phyloP scores from a whole-genome alignment of 169 alveolate species.

The Eimeria sp. region DNA sequence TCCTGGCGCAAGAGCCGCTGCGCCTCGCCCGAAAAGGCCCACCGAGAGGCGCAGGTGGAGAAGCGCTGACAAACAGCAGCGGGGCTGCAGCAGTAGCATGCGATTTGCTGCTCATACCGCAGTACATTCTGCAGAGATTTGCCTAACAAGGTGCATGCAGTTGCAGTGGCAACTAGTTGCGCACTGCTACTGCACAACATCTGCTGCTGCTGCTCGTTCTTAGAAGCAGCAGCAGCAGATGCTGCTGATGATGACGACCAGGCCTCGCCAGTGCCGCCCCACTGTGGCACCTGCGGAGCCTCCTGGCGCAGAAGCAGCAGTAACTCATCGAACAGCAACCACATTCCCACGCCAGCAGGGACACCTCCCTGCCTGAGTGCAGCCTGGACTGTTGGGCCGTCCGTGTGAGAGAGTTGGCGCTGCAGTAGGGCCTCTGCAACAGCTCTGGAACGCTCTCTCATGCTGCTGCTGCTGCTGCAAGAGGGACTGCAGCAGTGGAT shows the following conservation, averaged over 20 bases:
- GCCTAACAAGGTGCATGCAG: conserved; percentile 22
- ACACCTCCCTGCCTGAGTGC: conserved; percentile 39
- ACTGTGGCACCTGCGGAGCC: not conserved
- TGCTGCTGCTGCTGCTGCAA: conserved; percentile 52
- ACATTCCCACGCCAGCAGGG: conserved; percentile 58
- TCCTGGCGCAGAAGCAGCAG: conserved; percentile 53
- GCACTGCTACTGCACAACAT: conserved; percentile 18
- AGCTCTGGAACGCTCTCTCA: conserved; percentile 21
- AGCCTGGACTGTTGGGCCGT: conserved; percentile 48
- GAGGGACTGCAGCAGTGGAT: not conserved
- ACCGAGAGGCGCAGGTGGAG: conserved; percentile 25
- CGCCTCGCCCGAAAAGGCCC: conserved; percentile 34
- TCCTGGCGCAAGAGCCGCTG: conserved; percentile 55
- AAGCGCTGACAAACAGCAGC: conserved; percentile 48
- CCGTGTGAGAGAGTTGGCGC: conserved; percentile 51
- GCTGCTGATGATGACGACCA: not conserved
- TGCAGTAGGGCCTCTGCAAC: conserved; percentile 56
- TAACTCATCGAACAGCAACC: conserved; percentile 51
- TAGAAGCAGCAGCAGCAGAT: conserved; percentile 4
- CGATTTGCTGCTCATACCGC: conserved; percentile 55
- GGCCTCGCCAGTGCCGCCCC: not conserved
- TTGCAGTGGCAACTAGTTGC: conserved; percentile 39
- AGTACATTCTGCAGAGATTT: conserved; percentile 20
- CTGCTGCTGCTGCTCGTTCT: not conserved
- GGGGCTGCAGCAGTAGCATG: conserved; percentile 61